Conservation (phyloP, 2,329 filamentous ascomycete species). For the Alternaria viburni region DNA sequence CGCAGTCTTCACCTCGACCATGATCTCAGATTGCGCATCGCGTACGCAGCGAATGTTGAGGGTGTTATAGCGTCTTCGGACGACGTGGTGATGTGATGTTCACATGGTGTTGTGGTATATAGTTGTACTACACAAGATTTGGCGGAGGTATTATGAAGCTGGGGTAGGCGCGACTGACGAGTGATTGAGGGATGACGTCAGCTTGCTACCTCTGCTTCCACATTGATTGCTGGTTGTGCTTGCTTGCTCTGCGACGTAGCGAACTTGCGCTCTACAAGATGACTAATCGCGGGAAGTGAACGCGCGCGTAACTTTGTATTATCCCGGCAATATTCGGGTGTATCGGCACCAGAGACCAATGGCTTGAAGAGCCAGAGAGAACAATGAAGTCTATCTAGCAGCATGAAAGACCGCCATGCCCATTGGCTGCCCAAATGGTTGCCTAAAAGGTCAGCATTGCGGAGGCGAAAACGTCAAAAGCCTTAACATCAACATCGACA, state of each 20-base stretch:
- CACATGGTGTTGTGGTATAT: not conserved
- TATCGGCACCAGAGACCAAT: not conserved
- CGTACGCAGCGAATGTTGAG: not conserved
- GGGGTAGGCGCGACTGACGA: not conserved
- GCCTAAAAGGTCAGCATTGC: not conserved
- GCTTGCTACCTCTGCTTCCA: not conserved
- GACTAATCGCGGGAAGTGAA: not conserved
- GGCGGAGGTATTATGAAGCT: not conserved
- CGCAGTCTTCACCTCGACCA: not conserved
- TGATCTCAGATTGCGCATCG: not conserved
- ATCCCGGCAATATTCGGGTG: not conserved
- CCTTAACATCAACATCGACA: not conserved
- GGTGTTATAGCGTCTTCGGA: not conserved
- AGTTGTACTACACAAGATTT: fast-evolving
- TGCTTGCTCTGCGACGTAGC: not conserved
- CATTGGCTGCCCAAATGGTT: not conserved
- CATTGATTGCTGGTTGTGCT: not conserved
- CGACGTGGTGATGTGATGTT: not conserved
- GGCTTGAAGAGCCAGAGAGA: not conserved
- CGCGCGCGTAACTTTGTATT: not conserved
- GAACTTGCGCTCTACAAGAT: not conserved
- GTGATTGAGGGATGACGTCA: not conserved
- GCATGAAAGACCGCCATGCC: not conserved
- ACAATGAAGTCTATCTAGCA: fast-evolving
- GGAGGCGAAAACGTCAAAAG: not conserved